Evolutionary conservation across 495 filamentous ascomycete genomes (phyloP), one percentile per base, ranked within the genome.

Genomic region (Podospora conica): DNA sequence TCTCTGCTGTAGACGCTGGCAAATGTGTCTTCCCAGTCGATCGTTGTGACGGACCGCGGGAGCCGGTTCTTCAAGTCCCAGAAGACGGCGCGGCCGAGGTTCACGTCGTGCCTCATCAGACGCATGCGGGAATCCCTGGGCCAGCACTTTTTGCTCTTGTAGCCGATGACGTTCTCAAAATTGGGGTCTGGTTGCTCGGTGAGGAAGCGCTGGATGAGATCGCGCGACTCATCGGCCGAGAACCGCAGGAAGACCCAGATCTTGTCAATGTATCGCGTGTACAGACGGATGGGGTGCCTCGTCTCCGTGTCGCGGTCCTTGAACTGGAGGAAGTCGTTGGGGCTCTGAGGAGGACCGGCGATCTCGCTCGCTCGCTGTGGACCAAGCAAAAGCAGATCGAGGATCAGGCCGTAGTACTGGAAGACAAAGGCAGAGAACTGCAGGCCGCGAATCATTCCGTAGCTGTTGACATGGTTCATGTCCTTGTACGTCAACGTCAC

Each of bases 81-180:
- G 80, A 99, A 99, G 12, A 98, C 96, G 67, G 96, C 96, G 69
- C 96, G 88, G 9, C 96, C 96, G 63, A 99, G 88, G 71, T 99
- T 98, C 66, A 99, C 96, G 82, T 99, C 96, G 76, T 99, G 96
- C 69, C 96, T 88, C 96, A 99, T 99, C 69, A 99, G 78, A 25
- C 96, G 87, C 96, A 99, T 99, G 25, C 96, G 85, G 10, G 92
- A 96, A 74, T 99, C 96, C 61, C 96, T 87, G 20, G 96, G 96
- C 96, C 96, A 99, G 78, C 96, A 99, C 77, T 98, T 99, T 83
- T 98, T 99, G 78, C 96, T 99, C 78, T 91, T 90, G 78, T 98
- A 99, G 0, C 95, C 95, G 69, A 99, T 97, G 54, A 98, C 96
- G 71, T 99, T 99, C 78, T 98, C 96, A 66, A 99, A 99, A 76